phyloP scores from a whole-genome alignment of 768 basidiomycete species.

The Naganishia vishniacii region DNA sequence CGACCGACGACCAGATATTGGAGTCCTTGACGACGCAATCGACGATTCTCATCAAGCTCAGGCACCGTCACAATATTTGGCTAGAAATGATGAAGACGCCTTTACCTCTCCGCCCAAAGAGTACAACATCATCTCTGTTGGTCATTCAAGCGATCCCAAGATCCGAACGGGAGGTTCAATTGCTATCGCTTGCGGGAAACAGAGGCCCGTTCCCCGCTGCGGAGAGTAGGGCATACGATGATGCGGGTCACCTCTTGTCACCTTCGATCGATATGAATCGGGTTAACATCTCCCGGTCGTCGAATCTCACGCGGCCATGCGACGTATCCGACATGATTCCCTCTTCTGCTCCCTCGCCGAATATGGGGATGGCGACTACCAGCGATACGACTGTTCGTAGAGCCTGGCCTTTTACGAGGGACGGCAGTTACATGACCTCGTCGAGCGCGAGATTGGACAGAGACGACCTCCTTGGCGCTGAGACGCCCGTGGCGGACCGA shows the following conservation, averaged over 20 bases:
- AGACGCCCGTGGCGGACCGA: not conserved
- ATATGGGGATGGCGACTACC: not conserved
- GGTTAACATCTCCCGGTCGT: not conserved
- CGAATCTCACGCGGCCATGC: not conserved
- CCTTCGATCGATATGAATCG: slow-evolving; percentile 14
- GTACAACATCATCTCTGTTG: slow-evolving; percentile 21
- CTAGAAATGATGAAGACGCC: slow-evolving; percentile 38
- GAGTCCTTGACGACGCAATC: not conserved
- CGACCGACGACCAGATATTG: not conserved
- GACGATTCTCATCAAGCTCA: slow-evolving; percentile 8
- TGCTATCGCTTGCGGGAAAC: not conserved
- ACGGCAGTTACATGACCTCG: not conserved
- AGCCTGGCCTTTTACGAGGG: not conserved
- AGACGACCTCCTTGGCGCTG: not conserved
- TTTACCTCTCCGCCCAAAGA: slow-evolving; percentile 30
- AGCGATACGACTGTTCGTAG: not conserved
- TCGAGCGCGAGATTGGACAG: not conserved
- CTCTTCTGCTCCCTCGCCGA: not conserved
- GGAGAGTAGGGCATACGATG: too few species aligned
- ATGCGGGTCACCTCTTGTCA: not conserved
- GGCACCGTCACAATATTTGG: slow-evolving; percentile 2
- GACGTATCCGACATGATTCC: not conserved
- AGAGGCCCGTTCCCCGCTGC: too few species aligned
- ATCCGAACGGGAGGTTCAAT: slow-evolving; percentile 20
- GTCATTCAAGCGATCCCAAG: slow-evolving; percentile 40